Evolutionary conservation across 2,329 filamentous ascomycete species (phyloP).

Genomic region (Knufia fluminis): DNA sequence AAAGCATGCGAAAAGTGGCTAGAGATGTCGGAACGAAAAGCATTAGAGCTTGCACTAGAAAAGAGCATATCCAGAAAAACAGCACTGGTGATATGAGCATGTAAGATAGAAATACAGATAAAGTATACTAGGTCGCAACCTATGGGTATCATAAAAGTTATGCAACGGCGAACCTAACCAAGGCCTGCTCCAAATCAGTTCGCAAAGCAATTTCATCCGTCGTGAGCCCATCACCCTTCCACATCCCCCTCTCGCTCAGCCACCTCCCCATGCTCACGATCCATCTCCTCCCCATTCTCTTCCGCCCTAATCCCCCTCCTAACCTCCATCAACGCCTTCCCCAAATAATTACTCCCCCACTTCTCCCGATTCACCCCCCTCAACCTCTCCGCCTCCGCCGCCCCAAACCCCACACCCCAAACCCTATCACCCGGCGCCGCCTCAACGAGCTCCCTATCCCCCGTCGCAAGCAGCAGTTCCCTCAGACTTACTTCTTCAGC

Average conservation of each 20-base stretch:
- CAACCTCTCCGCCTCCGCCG: slow-evolving; percentile 24
- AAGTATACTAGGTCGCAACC: too few species aligned
- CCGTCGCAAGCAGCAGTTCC: slow-evolving; percentile 25
- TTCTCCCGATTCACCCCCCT: slow-evolving; percentile 22
- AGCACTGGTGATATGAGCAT: too few species aligned
- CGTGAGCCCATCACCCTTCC: background rate
- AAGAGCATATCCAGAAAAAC: too few species aligned
- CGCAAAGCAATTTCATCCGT: too few species aligned
- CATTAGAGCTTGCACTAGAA: too few species aligned
- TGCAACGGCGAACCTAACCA: too few species aligned
- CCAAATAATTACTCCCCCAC: slow-evolving; percentile 30
- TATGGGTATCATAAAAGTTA: too few species aligned
- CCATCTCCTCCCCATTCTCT: background rate
- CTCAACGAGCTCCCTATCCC: slow-evolving; percentile 27
- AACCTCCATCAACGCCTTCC: slow-evolving; percentile 29
- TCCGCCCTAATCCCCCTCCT: slow-evolving; percentile 21
- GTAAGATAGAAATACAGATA: too few species aligned
- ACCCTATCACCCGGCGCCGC: slow-evolving; percentile 29
- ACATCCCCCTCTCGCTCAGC: background rate
- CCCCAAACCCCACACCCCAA: slow-evolving; percentile 29
- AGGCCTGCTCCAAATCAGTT: too few species aligned
- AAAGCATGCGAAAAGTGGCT: too few species aligned
- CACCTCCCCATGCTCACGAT: background rate
- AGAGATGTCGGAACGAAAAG: background rate
- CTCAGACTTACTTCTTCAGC: slow-evolving; percentile 15